A percentile compares a stretch with the other conserved stretches of the same genome.
These are phyloP conservation scores for Dendrothele bispora DNA, from an alignment of 768 basidiomycete species.

Conservation along the genomic window DNA sequence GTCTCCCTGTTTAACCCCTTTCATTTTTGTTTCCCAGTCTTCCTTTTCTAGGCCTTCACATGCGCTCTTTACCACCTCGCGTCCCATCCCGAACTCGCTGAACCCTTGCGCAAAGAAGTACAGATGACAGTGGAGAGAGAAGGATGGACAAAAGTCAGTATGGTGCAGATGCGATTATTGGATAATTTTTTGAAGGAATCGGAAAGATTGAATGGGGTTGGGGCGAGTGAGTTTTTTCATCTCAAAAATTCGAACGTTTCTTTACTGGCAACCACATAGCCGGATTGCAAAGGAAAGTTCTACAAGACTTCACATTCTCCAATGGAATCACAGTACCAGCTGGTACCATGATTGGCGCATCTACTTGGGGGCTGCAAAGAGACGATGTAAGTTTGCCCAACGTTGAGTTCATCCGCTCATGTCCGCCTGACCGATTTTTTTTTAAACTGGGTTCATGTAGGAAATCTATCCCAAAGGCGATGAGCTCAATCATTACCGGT, in stretches of 20 bases:
- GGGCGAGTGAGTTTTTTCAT: constrained; percentile 9
- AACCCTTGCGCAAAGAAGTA: constrained; percentile 22
- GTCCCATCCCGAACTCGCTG: constrained; percentile 17
- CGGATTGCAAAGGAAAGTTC: too few species aligned
- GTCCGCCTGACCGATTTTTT: too few species aligned
- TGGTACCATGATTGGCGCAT: too few species aligned
- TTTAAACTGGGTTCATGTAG: too few species aligned
- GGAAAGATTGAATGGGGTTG: constrained; percentile 21
- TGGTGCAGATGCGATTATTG: constrained; percentile 29
- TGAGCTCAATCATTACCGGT: too few species aligned
- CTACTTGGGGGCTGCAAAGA: too few species aligned
- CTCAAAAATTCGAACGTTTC: not conserved
- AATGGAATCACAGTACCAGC: too few species aligned
- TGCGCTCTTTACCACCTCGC: constrained; percentile 23
- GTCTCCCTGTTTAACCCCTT: not conserved
- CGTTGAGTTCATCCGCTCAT: too few species aligned
- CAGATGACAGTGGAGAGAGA: constrained; percentile 17
- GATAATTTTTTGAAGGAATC: constrained; percentile 39
- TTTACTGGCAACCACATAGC: not conserved
- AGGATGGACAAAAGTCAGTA: constrained; percentile 30
- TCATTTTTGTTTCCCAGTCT: too few species aligned
- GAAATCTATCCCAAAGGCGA: too few species aligned
- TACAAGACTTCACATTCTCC: too few species aligned
- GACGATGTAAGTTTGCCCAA: too few species aligned
- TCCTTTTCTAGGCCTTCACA: constrained; percentile 14